phyloP scores from a whole-genome alignment of 495 filamentous ascomycete genomes.

The Extremus antarcticus region DNA sequence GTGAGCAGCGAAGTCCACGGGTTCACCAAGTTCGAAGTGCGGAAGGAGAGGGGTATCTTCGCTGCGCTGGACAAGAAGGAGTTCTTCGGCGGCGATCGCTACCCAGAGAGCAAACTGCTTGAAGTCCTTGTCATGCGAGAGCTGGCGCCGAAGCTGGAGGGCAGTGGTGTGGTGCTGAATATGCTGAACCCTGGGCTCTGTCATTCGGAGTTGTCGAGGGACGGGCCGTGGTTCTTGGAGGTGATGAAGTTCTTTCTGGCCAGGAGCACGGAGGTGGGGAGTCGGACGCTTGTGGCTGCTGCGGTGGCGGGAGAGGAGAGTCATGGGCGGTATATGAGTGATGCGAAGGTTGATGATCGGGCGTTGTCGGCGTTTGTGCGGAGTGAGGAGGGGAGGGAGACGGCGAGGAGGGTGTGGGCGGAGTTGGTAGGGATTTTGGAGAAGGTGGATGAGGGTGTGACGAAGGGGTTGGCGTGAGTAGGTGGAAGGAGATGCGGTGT shows the following conservation, averaged over 20 bases:
- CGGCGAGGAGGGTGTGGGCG: constrained; percentile 19
- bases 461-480: not conserved
- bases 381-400: constrained; percentile 13
- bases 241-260: constrained; percentile 14
- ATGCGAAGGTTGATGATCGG: constrained; percentile 15
- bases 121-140: constrained; percentile 18
- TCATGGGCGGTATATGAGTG: constrained; percentile 25
- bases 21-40: constrained; percentile 13
- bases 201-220: constrained; percentile 24
- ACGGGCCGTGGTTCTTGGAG: constrained; percentile 7
- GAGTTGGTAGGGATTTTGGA: constrained; percentile 22
- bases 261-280: constrained; percentile 31
- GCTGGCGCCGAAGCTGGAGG: not conserved
- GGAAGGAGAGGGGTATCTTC: too few relatives aligned
- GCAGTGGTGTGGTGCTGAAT: not conserved
- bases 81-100: constrained; percentile 20
- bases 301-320: constrained; percentile 25
- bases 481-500: not conserved
- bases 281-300: constrained; percentile 32
- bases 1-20: constrained; percentile 20
- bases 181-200: constrained; percentile 28
- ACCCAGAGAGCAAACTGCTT: constrained; percentile 23
- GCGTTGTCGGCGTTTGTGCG: constrained; percentile 8
- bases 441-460: constrained; percentile 19
- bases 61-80: constrained; percentile 12